phyloP scores from a whole-genome alignment of 2,329 filamentous ascomycete genomes.

The Sclerotinia minor region DNA sequence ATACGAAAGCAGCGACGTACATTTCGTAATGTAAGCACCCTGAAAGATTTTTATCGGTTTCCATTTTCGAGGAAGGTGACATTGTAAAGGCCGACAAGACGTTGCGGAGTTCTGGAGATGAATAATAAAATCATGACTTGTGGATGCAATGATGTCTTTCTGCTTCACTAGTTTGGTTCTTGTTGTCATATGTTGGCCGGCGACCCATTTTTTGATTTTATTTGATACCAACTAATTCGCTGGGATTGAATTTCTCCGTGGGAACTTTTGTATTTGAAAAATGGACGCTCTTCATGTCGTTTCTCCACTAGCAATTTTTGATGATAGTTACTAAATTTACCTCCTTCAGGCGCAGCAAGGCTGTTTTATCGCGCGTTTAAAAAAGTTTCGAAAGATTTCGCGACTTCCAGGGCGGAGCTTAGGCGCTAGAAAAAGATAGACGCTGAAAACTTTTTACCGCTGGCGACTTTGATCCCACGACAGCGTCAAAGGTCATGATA shows the following conservation, averaged over 20 bases:
- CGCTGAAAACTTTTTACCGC: neutral
- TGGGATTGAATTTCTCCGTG: neutral
- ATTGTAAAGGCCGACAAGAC: neutral
- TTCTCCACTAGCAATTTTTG: neutral
- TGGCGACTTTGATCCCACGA: neutral
- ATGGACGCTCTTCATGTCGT: neutral
- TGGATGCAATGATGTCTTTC: constrained; percentile 3
- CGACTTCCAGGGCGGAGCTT: neutral
- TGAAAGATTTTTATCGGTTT: neutral
- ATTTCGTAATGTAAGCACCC: neutral
- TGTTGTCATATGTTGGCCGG: neutral
- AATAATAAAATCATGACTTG: neutral
- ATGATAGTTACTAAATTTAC: neutral
- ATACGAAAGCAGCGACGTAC: neutral
- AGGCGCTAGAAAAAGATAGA: neutral
- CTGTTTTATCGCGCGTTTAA: neutral
- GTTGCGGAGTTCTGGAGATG: neutral
- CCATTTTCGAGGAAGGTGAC: neutral
- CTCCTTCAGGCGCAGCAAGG: neutral
- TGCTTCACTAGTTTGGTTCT: constrained; percentile 2
- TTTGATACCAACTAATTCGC: neutral
- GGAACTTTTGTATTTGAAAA: neutral
- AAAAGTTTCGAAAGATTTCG: neutral
- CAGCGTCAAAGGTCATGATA: neutral
- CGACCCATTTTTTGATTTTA: neutral